These are phyloP conservation scores for Phaeosphaeria sp. DNA, from an alignment of 2,329 filamentous ascomycete species.

Conservation along the genomic window DNA sequence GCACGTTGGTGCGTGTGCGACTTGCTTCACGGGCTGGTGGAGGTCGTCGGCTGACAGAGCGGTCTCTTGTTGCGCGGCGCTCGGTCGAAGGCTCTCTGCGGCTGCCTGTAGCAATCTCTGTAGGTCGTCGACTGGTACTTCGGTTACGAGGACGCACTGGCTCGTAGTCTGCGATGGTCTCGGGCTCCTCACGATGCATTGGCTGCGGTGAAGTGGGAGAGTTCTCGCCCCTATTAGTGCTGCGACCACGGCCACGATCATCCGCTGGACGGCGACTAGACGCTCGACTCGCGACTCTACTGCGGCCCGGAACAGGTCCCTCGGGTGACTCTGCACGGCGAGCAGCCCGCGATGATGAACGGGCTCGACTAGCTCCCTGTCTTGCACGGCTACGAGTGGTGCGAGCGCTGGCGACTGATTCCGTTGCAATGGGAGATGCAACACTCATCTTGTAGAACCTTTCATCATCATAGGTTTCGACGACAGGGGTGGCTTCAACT, in stretches of 20 bases:
- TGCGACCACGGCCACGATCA: slow-evolving; percentile 45
- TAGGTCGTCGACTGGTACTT: slow-evolving; percentile 59
- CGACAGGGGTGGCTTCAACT: slow-evolving; percentile 48
- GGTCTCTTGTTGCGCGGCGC: slow-evolving; percentile 41
- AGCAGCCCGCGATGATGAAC: slow-evolving; percentile 46
- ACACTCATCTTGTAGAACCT: slow-evolving; percentile 54
- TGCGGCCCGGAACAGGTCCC: slow-evolving; percentile 28
- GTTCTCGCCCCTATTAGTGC: slow-evolving; percentile 53
- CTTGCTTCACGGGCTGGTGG: slow-evolving; percentile 39
- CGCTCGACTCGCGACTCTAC: slow-evolving; percentile 40
- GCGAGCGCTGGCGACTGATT: slow-evolving; percentile 47
- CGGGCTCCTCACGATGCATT: slow-evolving; percentile 67
- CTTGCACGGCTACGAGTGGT: slow-evolving; percentile 44
- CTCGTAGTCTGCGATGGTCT: slow-evolving; percentile 70
- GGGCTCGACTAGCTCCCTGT: slow-evolving; percentile 39
- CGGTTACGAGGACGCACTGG: slow-evolving; percentile 56
- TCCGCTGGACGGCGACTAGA: slow-evolving; percentile 45
- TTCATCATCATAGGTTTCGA: slow-evolving; percentile 58
- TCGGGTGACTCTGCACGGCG: slow-evolving; percentile 47
- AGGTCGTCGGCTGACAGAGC: slow-evolving; percentile 45
- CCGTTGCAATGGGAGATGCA: slow-evolving; percentile 44
- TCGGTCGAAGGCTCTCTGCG: slow-evolving; percentile 57
- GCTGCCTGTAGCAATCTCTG: slow-evolving; percentile 52
- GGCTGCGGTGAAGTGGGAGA: slow-evolving; percentile 85
- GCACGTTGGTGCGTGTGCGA: slow-evolving; percentile 41